Evolutionary conservation across 768 basidiomycete species (phyloP).

Genomic region (Gloeopeniophorella convolvens): DNA sequence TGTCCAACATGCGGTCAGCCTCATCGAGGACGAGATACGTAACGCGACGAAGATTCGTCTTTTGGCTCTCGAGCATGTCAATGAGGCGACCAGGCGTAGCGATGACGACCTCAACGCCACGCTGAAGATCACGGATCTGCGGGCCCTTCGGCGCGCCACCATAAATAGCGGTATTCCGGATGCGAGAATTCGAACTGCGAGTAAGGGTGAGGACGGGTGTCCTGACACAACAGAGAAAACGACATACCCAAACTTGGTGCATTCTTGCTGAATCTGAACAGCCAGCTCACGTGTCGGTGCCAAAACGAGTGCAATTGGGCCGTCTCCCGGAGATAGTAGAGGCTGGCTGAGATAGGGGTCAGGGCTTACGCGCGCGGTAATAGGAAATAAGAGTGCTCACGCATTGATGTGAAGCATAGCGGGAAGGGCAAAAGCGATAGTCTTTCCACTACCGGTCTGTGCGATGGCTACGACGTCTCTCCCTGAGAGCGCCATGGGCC

Average conservation of each 20-base stretch:
- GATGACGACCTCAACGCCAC: conserved; percentile 96
- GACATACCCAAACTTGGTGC: conserved; percentile 90
- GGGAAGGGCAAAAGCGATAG: conserved; percentile 95
- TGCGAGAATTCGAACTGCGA: conserved; percentile 77
- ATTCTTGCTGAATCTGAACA: conserved; percentile 98
- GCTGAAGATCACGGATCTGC: conserved; percentile 95
- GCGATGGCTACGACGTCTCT: conserved; percentile 95
- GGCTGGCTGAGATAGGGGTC: conserved; percentile 60
- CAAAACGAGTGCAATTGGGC: conserved; percentile 93
- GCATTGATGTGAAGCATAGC: conserved; percentile 99
- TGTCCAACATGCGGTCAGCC: conserved; percentile 99
- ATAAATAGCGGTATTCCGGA: conserved; percentile 98
- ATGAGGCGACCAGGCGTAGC: conserved; percentile 99
- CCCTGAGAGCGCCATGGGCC: conserved; percentile 97
- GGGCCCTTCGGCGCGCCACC: conserved; percentile 98
- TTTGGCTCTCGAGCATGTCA: conserved; percentile 95
- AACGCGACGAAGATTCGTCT: conserved; percentile 92
- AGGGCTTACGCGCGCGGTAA: neutral
- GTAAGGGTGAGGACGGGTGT: conserved; percentile 5
- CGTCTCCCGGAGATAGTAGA: conserved; percentile 87
- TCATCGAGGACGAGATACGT: conserved; percentile 99
- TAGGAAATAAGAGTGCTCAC: conserved; percentile 39
- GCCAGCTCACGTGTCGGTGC: conserved; percentile 98
- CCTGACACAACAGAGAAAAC: conserved; percentile 5
- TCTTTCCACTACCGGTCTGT: conserved; percentile 98